Conservation (phyloP, 192 early-diverging fungal species). For the Coemansia erecta region DNA sequence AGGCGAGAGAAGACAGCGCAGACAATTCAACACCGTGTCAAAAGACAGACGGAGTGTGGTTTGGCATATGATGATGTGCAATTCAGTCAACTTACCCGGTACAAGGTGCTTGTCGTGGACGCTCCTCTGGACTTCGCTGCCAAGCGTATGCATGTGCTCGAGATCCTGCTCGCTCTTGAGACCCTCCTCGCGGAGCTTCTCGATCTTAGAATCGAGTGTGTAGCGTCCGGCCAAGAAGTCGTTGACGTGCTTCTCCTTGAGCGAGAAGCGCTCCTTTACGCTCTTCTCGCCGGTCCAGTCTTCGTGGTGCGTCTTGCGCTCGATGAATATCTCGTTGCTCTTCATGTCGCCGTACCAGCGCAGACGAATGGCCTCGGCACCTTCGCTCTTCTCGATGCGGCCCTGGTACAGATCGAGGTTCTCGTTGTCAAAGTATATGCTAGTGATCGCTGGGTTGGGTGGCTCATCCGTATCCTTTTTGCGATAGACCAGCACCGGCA, state of each 20-base stretch:
- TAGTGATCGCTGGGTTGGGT: conserved; percentile 85
- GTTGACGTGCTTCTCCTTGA: conserved; percentile 94
- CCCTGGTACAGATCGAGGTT: conserved; percentile 84
- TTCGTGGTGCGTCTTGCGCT: conserved; percentile 97
- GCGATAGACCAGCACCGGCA: conserved; percentile 89
- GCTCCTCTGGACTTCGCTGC: conserved; percentile 67
- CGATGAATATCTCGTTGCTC: conserved; percentile 86
- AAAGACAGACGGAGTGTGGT: background rate
- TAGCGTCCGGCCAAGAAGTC: conserved; percentile 78
- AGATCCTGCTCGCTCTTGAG: conserved; percentile 76
- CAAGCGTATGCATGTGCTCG: conserved; percentile 64
- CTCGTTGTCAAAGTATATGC: conserved; percentile 92
- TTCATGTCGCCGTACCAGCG: conserved; percentile 95
- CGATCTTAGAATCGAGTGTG: conserved; percentile 67
- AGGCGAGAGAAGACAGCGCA: background rate
- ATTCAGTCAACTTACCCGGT: conserved; percentile 47
- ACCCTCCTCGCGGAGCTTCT: conserved; percentile 74
- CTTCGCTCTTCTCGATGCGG: conserved; percentile 82
- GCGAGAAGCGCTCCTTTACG: conserved; percentile 84
- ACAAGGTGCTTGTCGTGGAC: conserved; percentile 65
- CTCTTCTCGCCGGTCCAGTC: conserved; percentile 88
- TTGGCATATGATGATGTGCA: background rate
- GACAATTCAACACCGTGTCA: background rate
- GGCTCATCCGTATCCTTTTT: conserved; percentile 65
- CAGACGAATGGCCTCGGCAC: conserved; percentile 85